Base-by-base conservation (phyloP, 2,329 filamentous ascomycete genomes). In the Fusarium veterinarium region DNA sequence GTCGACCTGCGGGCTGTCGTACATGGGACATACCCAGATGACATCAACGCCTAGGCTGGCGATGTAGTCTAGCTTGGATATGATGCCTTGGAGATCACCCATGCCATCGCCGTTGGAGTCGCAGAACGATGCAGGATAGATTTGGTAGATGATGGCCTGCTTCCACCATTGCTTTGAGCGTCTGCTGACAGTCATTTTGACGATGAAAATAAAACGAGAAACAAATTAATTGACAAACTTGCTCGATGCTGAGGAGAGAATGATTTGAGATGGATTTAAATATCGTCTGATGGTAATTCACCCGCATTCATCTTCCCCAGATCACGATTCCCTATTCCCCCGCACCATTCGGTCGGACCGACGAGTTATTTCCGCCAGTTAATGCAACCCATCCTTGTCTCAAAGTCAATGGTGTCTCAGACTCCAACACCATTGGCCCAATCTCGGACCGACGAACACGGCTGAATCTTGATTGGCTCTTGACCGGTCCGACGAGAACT, bases 51-150 rank as follows among this genome's bases (percentile, higher is more conserved):
- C 75, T 17, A 76, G 48, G 4, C 48, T 48, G 19, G 75, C 46
- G 6, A 76, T 67, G 25, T 89, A 89, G 70, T 87, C 86, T 6
- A 89, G 77, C 76, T 88, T 86, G 60, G 83, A 83, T 20, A 88
- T 85, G 71, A 89, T 87, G 41, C 87, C 87, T 2, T 81, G 82
- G 8, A 89, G 81, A 67, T 89, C 87, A 12, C 87, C 87, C 38
- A 87, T 77, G 7, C 87, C 87, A 77, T 88, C 86, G 53, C 84
- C 84, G 57, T 88, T 88, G 70, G 84, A 85, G 74, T 89, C 87
- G 57, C 86, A 85, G 80, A 89, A 90, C 20, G 84, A 86, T 33
- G 87, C 84, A 5, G 87, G 86, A 74, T 89, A 90, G 71, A 90
- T 88, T 74, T 90, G 87, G 72, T 89, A 90, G 41, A 88, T 84